Evolutionary conservation across 2,329 filamentous ascomycete genomes (phyloP).

Genomic region (Neodidymelliopsis sp.): DNA sequence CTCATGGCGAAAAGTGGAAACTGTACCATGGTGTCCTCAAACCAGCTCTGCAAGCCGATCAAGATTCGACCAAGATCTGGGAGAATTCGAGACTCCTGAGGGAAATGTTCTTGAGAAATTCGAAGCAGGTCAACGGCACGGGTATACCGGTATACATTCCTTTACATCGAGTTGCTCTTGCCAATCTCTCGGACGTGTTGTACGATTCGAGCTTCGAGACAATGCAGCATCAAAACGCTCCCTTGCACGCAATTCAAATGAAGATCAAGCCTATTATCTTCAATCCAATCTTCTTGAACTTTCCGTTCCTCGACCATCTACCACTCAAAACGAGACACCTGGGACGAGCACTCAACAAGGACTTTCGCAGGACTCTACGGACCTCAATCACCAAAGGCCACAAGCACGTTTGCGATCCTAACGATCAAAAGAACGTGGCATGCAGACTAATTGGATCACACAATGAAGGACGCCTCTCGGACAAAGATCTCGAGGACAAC

Average conservation of each 20-base stretch:
- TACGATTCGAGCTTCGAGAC: slow-evolving; percentile 40
- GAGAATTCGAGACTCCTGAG: slow-evolving; percentile 33
- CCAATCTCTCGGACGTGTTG: slow-evolving; percentile 46
- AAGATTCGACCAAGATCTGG: slow-evolving; percentile 33
- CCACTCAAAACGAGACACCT: slow-evolving; percentile 30
- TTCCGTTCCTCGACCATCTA: slow-evolving; percentile 34
- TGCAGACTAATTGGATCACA: slow-evolving; percentile 34
- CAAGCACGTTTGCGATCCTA: slow-evolving; percentile 33
- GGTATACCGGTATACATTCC: slow-evolving; percentile 42
- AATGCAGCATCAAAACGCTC: slow-evolving; percentile 28
- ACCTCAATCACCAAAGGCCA: slow-evolving; percentile 33
- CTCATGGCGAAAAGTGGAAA: slow-evolving; percentile 43
- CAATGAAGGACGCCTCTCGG: slow-evolving; percentile 28
- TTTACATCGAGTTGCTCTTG: slow-evolving; percentile 49
- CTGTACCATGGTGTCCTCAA: slow-evolving; percentile 40
- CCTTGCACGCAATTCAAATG: slow-evolving; percentile 31
- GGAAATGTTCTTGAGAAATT: slow-evolving; percentile 39
- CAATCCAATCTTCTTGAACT: slow-evolving; percentile 37
- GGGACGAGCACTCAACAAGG: slow-evolving; percentile 27
- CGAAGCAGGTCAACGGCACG: slow-evolving; percentile 26
- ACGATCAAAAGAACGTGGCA: slow-evolving; percentile 27
- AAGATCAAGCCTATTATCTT: slow-evolving; percentile 40
- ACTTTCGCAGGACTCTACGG: slow-evolving; percentile 31
- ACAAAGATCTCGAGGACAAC: slow-evolving; percentile 39
- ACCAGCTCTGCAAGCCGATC: slow-evolving; percentile 40